A percentile compares a stretch with the other conserved stretches of the same genome.
phyloP scores from a whole-genome alignment of 768 basidiomycete species.

The Kwoniella dejecticola region DNA sequence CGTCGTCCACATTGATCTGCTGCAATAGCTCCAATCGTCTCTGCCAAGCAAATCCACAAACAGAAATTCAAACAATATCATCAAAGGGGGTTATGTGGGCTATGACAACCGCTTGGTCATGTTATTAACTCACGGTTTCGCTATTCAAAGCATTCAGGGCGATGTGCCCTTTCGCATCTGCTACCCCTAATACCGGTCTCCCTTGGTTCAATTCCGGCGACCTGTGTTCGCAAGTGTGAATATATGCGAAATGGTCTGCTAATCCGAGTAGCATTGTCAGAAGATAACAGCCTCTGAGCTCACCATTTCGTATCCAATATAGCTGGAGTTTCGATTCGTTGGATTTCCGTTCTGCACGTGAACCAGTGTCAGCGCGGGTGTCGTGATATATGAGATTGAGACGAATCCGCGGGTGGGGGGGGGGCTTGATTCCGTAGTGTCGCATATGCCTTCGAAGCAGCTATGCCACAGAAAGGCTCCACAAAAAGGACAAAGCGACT shows the following conservation, averaged over 20 bases:
- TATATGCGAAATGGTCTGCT: neutral
- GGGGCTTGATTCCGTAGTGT: too few relatives aligned
- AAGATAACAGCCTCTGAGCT: neutral
- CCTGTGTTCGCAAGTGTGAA: constrained; percentile 5
- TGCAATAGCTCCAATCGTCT: constrained; percentile 40
- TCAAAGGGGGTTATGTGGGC: too few relatives aligned
- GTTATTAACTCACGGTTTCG: constrained; percentile 59
- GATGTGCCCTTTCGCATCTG: constrained; percentile 81
- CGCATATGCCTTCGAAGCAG: too few relatives aligned
- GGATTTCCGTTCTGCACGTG: constrained; percentile 61
- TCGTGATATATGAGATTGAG: too few relatives aligned
- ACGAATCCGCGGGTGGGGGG: too few relatives aligned
- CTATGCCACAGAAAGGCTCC: too few relatives aligned
- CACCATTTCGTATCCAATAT: constrained; percentile 96
- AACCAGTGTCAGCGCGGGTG: too few relatives aligned
- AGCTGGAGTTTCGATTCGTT: constrained; percentile 72
- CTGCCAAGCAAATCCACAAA: too few relatives aligned
- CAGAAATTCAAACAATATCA: too few relatives aligned
- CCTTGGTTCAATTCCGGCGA: constrained; percentile 30
- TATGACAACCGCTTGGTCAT: too few relatives aligned
- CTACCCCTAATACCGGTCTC: constrained; percentile 64
- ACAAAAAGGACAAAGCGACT: too few relatives aligned
- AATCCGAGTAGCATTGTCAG: too few relatives aligned
- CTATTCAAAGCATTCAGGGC: constrained; percentile 65
- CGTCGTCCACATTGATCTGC: constrained; percentile 55